Conservation (phyloP, 2,329 filamentous ascomycete species). For the Calonectria montana region DNA sequence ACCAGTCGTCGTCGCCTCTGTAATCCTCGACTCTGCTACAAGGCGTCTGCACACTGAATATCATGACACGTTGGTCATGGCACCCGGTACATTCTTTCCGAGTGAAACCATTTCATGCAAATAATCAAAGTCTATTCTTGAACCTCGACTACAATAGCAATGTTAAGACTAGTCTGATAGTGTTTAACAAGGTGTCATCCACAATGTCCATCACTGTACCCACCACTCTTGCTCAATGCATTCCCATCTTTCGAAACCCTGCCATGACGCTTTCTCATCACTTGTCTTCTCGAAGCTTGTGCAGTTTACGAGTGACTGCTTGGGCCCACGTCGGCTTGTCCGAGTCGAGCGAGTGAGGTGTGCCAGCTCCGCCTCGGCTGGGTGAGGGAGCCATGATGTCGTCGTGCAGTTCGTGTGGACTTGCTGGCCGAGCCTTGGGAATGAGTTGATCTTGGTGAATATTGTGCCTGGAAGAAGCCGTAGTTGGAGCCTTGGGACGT, state of each 20-base stretch:
- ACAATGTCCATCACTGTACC: neutral
- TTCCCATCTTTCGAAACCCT: neutral
- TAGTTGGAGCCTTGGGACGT: constrained; percentile 7
- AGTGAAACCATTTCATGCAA: constrained; percentile 4
- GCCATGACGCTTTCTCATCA: constrained; percentile 1
- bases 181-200: constrained; percentile 8
- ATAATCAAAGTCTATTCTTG: constrained; percentile 10
- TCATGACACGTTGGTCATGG: neutral
- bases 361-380: neutral
- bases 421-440: constrained; percentile 10
- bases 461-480: constrained; percentile 24
- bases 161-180: constrained; percentile 15
- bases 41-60: neutral
- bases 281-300: constrained; percentile 33
- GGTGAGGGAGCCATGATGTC: constrained; percentile 20
- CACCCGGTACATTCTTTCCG: neutral
- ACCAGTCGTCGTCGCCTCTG: neutral
- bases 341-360: constrained; percentile 28
- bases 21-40: neutral
- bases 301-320: constrained; percentile 14
- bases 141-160: constrained; percentile 5
- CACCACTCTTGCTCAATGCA: neutral
- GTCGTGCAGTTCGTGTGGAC: constrained; percentile 24
- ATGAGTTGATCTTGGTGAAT: constrained; percentile 26
- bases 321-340: constrained; percentile 24